These are phyloP conservation scores for Pythium coloratum DNA, from an alignment of 352 stramenopile species.

Conservation along the genomic window DNA sequence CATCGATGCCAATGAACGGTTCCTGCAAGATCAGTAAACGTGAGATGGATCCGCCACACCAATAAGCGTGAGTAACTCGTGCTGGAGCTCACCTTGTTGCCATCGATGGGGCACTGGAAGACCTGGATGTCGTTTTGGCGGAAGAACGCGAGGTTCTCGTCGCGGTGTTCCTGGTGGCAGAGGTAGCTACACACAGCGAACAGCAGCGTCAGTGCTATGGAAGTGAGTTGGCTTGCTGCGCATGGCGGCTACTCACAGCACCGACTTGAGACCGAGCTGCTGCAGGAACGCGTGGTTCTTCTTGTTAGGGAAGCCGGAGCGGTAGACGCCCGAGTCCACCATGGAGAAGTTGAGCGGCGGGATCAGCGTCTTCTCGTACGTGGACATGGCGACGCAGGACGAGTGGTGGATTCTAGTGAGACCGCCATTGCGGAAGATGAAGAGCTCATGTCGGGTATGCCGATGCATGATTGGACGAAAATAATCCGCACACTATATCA, in stretches of 20 bases:
- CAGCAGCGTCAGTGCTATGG: constrained; percentile 2
- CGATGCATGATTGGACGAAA: not conserved
- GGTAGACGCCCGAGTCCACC: constrained; percentile 87
- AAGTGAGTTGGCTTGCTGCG: no score
- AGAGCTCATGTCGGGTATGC: not conserved
- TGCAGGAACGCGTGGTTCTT: constrained; percentile 89
- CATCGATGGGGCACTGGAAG: constrained; percentile 85
- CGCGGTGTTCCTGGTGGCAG: constrained; percentile 82
- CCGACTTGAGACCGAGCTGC: constrained; percentile 82
- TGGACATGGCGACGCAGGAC: constrained; percentile 44
- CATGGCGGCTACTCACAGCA: constrained; percentile 58
- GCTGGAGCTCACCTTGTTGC: constrained; percentile 68
- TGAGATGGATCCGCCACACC: not conserved
- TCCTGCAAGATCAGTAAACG: constrained; percentile 36
- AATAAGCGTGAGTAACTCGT: not conserved
- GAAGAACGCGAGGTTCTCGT: constrained; percentile 83
- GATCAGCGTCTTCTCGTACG: constrained; percentile 88
- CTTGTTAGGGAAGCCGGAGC: constrained; percentile 84
- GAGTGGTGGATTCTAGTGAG: not conserved
- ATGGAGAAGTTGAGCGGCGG: constrained; percentile 90
- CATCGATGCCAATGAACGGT: constrained; percentile 88
- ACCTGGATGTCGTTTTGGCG: constrained; percentile 78
- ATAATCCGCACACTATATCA: not conserved
- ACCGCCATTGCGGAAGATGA: not conserved
- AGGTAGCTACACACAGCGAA: constrained; percentile 48